Conservation (phyloP, 805 yeast genomes). For the Starmerella tilneyi region DNA sequence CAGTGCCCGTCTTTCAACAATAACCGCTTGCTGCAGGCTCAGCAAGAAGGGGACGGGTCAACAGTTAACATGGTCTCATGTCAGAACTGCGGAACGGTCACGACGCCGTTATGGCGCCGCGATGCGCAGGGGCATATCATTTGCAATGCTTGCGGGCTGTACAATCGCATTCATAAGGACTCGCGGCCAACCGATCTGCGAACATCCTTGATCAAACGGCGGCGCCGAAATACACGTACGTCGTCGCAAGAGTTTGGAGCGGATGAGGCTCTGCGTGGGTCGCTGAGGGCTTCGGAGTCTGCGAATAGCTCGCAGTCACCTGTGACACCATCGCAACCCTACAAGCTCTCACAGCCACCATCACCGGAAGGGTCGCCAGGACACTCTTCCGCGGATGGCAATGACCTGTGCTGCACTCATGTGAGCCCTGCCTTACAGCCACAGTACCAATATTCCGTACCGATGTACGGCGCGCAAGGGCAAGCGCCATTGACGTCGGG, state of each 20-base stretch:
- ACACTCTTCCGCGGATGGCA: neutral
- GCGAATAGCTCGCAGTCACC: too few species aligned
- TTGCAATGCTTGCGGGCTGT: slow-evolving; percentile 78
- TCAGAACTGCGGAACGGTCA: slow-evolving; percentile 72
- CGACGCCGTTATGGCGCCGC: slow-evolving; percentile 80
- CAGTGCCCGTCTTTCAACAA: slow-evolving; percentile 63
- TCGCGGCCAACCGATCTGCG: slow-evolving; percentile 72
- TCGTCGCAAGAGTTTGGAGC: neutral
- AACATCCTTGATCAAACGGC: slow-evolving; percentile 59
- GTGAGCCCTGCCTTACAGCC: slow-evolving; percentile 3
- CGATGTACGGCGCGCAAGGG: neutral
- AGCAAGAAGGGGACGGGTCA: neutral
- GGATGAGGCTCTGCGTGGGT: too few species aligned
- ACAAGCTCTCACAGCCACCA: slow-evolving; percentile 3
- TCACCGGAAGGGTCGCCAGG: neutral
- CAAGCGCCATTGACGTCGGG: neutral
- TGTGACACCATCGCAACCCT: too few species aligned
- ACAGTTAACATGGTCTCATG: slow-evolving; percentile 48
- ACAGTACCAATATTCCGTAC: neutral
- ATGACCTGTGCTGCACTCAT: slow-evolving; percentile 10
- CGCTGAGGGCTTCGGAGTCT: too few species aligned
- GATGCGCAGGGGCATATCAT: slow-evolving; percentile 73
- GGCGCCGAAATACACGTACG: slow-evolving; percentile 41
- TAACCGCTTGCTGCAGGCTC: slow-evolving; percentile 45
- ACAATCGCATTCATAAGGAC: slow-evolving; percentile 61